Base-by-base conservation (phyloP, 208 protist genomes). In the Acanthamoeba culbertsoni region DNA sequence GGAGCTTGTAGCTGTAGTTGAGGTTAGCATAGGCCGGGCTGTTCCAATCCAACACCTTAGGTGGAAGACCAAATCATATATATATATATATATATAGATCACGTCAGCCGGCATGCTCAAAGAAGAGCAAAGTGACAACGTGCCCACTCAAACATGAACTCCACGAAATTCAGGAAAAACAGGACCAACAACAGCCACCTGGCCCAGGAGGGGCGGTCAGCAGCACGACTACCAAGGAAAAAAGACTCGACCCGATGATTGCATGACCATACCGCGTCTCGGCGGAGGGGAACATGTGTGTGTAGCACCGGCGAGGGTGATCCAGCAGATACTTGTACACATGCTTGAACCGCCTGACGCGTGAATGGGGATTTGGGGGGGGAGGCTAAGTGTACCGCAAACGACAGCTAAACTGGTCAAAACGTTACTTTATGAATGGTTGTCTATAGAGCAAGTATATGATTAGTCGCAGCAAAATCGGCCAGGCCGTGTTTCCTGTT, bases 291-390 rank as follows among this genome's bases (percentile, higher is more conserved):
- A 92, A 92, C 28, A 92, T 33, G 42, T 92, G 86, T 3, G 86
- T 92, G 86, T 57, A 79, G 62, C 86, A 92, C 20, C 86, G 55
- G 40, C 86, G 86, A 23, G 86, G 86, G n/a, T 92, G 86, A 16
- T 77, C 62, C 28, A 92, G 62, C 42, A 92, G 28, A 59, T 92
- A 92, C 40, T 55, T 43, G 62, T 45, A 92, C 45, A 92, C 86
- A 1, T 23, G 55, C 18, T 37, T 18, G 42, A 28, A 63, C 5
- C 26, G 7, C 26, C 48, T 92, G 40, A 0, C 14, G 3, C n/a
- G n/a, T n/a, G n/a, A n/a, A n/a, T n/a, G n/a, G n/a, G n/a, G n/a
- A n/a, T n/a, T n/a, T n/a, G n/a, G n/a, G n/a, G n/a, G n/a, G n/a
- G n/a, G n/a, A n/a, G n/a, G n/a, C n/a, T n/a, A n/a, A n/a, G n/a